Evolutionary conservation across 331 rosid genomes (phyloP).

Genomic region (Dryas integrifolia): DNA sequence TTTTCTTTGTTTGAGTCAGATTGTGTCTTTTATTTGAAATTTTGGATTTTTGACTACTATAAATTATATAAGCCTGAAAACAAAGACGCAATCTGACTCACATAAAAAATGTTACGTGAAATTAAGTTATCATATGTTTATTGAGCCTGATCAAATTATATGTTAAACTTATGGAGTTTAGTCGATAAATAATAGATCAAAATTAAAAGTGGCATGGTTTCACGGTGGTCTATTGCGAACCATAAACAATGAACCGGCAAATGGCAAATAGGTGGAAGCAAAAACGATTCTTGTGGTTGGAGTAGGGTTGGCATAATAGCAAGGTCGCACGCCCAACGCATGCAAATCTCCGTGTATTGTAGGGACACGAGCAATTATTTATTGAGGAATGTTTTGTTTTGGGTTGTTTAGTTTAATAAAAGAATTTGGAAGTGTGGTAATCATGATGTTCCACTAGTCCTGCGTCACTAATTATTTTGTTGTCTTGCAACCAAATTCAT

Average conservation of each 20-base stretch:
- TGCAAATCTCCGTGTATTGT: conserved; percentile 26
- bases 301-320: conserved; percentile 31
- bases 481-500: conserved; percentile 41
- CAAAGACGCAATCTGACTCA: too few species aligned
- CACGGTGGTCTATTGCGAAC: too few species aligned
- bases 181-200: too few species aligned
- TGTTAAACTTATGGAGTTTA: too few species aligned
- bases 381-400: conserved; percentile 15
- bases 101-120: too few species aligned
- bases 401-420: conserved; percentile 41
- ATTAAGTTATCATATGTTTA: too few species aligned
- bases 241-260: too few species aligned
- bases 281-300: neutral
- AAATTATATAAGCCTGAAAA: too few species aligned
- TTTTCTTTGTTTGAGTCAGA: neutral
- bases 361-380: conserved; percentile 25
- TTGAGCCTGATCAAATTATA: too few species aligned
- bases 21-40: neutral
- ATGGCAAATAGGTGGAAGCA: too few species aligned
- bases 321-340: conserved; percentile 50
- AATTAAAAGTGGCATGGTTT: too few species aligned
- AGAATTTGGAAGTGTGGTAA: conserved; percentile 38
- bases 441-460: conserved; percentile 62
- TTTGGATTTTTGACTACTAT: neutral
- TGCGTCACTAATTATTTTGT: conserved; percentile 63